phyloP scores from a whole-genome alignment of 805 yeast species.

The Metschnikowia aberdeeniae region DNA sequence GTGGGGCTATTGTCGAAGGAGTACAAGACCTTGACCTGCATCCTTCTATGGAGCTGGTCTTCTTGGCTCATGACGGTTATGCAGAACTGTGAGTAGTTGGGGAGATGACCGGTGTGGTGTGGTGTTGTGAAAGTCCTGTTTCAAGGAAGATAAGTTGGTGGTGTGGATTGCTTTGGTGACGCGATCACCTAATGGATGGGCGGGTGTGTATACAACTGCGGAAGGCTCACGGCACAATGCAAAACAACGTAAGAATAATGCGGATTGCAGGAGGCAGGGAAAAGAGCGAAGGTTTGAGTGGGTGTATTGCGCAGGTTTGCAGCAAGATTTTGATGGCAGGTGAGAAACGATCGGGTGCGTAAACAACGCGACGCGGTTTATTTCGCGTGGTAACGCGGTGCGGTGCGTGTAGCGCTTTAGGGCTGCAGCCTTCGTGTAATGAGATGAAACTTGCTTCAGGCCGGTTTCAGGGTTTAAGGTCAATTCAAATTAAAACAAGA shows the following conservation, averaged over 20 bases:
- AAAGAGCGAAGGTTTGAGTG: background rate
- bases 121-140: background rate
- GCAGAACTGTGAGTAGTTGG: background rate
- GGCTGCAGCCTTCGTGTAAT: no score
- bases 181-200: background rate
- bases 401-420: no score
- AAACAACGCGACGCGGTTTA: constrained; percentile 21
- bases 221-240: background rate
- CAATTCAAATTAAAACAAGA: no score
- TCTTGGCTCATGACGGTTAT: constrained; percentile 18
- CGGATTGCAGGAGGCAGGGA: constrained; percentile 1
- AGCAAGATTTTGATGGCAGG: constrained; percentile 1
- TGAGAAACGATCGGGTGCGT: constrained; percentile 6
- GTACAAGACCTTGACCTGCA: constrained; percentile 45
- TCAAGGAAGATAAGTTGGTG: background rate
- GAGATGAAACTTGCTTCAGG: no score
- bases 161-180: background rate
- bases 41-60: constrained; percentile 30
- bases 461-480: no score
- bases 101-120: background rate
- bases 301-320: constrained; percentile 5
- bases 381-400: background rate
- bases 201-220: background rate
- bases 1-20: constrained; percentile 42
- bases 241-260: background rate